Conservation (phyloP, 139 green algal species). For the Tetraselmis chui region DNA sequence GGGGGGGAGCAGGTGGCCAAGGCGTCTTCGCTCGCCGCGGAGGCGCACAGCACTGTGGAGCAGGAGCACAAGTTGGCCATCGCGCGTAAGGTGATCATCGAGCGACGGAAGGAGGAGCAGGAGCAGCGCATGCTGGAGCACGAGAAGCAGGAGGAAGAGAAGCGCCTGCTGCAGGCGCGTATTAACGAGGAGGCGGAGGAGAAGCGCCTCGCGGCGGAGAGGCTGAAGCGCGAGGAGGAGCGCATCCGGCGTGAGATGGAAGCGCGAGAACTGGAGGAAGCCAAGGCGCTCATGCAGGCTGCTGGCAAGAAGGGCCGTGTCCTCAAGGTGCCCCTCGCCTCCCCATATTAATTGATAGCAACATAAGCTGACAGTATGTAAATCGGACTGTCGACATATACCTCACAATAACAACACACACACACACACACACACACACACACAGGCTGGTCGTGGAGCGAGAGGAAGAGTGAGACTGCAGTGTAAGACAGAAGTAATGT, state of each 20-base stretch:
- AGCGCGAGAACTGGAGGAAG: slow-evolving; percentile 65
- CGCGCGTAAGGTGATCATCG: slow-evolving; percentile 85
- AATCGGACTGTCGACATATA: no score
- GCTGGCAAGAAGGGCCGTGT: slow-evolving; percentile 38
- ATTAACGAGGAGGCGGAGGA: slow-evolving; percentile 55
- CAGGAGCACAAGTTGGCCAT: slow-evolving; percentile 75
- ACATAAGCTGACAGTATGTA: no score
- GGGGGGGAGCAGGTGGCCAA: slow-evolving; percentile 2
- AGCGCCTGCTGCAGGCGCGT: slow-evolving; percentile 44
- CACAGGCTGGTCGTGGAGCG: no score
- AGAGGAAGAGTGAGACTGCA: no score
- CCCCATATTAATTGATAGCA: no score
- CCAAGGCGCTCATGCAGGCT: slow-evolving; percentile 16
- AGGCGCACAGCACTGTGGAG: slow-evolving; percentile 30
- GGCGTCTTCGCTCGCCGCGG: slow-evolving; percentile 18
- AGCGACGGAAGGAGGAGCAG: slow-evolving; percentile 91
- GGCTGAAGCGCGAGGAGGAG: slow-evolving; percentile 60
- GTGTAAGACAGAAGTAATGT: no score
- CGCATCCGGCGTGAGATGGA: slow-evolving; percentile 69
- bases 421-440: no score
- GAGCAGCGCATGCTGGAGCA: slow-evolving; percentile 73
- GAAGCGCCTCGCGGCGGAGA: slow-evolving; percentile 61
- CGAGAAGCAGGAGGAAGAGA: slow-evolving; percentile 78
- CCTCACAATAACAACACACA: no score
- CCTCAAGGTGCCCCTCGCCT: background rate